A percentile compares a stretch with the other conserved stretches of the same genome.
phyloP scores from a whole-genome alignment of 73 alveolate species.

The Tetrahymena thermophila region DNA sequence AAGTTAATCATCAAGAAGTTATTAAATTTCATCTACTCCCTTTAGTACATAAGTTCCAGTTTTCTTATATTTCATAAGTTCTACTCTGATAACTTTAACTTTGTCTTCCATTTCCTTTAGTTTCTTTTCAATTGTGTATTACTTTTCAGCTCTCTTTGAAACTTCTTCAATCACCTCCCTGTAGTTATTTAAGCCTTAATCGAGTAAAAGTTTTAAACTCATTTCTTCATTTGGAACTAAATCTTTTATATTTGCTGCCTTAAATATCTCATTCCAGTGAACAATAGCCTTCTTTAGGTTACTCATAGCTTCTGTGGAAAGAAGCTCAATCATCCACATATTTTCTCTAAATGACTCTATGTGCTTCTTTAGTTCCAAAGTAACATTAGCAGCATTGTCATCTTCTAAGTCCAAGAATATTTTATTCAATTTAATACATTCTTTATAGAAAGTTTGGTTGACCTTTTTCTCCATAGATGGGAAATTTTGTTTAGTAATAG shows the following conservation, averaged over 20 bases:
- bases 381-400: conserved; percentile 74
- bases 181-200: conserved; percentile 63
- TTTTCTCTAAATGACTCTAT: conserved; percentile 77
- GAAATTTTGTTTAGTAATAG: conserved; percentile 39
- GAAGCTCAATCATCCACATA: conserved; percentile 83
- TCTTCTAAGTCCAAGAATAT: conserved; percentile 58
- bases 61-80: conserved; percentile 38
- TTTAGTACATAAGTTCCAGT: conserved; percentile 63
- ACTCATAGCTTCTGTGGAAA: conserved; percentile 83
- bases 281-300: conserved; percentile 52
- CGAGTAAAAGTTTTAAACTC: conserved; percentile 64
- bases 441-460: conserved; percentile 42
- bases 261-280: conserved; percentile 92
- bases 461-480: conserved; percentile 51
- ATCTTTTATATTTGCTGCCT: conserved; percentile 35
- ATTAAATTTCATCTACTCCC: conserved; percentile 68
- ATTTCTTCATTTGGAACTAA: conserved; percentile 65
- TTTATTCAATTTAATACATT: conserved; percentile 49
- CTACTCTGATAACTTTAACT: conserved; percentile 51
- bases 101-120: conserved; percentile 63
- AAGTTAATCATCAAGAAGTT: conserved; percentile 71
- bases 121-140: conserved; percentile 62
- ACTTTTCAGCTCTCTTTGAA: conserved; percentile 75
- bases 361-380: conserved; percentile 74
- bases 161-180: conserved; percentile 82